Base-by-base conservation (phyloP, 331 rosid species). In the Quercus tomentella region DNA sequence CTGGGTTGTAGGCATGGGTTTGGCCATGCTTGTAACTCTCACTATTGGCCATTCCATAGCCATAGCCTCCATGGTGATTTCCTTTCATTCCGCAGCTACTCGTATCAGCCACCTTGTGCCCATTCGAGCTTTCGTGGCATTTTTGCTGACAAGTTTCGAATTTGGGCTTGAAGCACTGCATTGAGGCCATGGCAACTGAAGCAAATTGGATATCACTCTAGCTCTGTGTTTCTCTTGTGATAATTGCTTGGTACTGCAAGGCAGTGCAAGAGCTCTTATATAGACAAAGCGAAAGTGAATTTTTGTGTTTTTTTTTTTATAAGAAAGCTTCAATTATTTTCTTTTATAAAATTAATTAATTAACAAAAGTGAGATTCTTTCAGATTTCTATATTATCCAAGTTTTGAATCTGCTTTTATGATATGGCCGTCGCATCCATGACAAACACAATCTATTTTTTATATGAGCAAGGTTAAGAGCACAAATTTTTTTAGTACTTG, bases 61-160 rank as follows among this genome's bases (percentile, higher is more conserved):
- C 17, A 26, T 37, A 43, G 20, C 41, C 37, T 2, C 31, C 33
- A 0, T 56, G 56, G 49, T 76, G 63, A 28, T 49, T 25, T 28
- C 41, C 82, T 21, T 62, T 25, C 61, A 43, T 7, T 5, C 49
- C 30, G n/a, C 4, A 37, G 60, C 51, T 43, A 18, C 49, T 60
- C 80, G 57, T 41, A 21, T 43, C 56, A 62, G 79, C 2, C 4
- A 49, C 33, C 80, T 60, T 79, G 55, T 79, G 56, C 41, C 41
- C 54, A 35, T 28, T 6, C 21, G 73, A 45, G 73, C 63, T 72
- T 3, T 72, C 65, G 23, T 61, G 55, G 73, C 76, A 60, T 72
- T 79, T 16, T 58, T 20, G 61, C 28, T 72, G 49, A 18, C 63
- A 72, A 63, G 28, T 52, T 8, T 73, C 45, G 5, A 30, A 25